Evolutionary conservation across 139 green algal species (phyloP).

Genomic region (Coelastrella sp.): DNA sequence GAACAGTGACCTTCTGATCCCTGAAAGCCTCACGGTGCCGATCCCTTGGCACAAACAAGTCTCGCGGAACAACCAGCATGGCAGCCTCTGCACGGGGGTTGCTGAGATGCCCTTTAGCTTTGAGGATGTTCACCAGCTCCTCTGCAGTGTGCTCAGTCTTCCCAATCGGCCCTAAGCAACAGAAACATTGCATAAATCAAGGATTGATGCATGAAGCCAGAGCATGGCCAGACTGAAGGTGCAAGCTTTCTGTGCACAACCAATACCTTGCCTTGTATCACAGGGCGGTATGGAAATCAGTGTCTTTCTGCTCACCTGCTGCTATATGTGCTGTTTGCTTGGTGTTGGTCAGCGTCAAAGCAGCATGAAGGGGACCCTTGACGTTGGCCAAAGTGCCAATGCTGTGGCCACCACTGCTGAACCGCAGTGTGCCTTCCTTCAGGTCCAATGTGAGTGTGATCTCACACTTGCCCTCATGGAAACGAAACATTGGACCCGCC

Average conservation of each 20-base stretch:
- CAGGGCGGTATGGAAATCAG: no score
- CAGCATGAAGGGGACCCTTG: conserved; percentile 65
- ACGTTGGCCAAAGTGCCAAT: conserved; percentile 72
- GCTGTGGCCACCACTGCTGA: conserved; percentile 59
- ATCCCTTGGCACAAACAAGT: conserved; percentile 73
- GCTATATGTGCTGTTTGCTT: conserved; percentile 53
- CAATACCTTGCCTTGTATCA: no score
- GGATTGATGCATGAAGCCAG: not conserved
- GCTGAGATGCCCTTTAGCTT: conserved; percentile 65
- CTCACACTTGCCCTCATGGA: conserved; percentile 66
- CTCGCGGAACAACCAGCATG: conserved; percentile 62
- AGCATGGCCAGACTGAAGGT: not conserved
- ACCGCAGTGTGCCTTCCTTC: conserved; percentile 71
- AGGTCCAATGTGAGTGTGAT: conserved; percentile 64
- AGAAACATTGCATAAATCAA: not conserved
- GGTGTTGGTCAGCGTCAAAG: conserved; percentile 66
- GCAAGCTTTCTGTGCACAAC: not conserved
- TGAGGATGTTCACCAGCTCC: conserved; percentile 75
- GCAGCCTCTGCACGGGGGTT: conserved; percentile 59
- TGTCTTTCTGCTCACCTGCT: no score
- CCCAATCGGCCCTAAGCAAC: conserved; percentile 61
- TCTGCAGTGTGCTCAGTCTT: conserved; percentile 71
- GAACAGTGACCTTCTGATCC: conserved; percentile 70
- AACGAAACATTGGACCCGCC: conserved; percentile 64
- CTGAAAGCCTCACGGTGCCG: conserved; percentile 69